A percentile compares a stretch with the other conserved stretches of the same genome.
Evolutionary conservation across 1,284 basidiomycete species (phyloP).

Genomic region (Trametes pubescens): DNA sequence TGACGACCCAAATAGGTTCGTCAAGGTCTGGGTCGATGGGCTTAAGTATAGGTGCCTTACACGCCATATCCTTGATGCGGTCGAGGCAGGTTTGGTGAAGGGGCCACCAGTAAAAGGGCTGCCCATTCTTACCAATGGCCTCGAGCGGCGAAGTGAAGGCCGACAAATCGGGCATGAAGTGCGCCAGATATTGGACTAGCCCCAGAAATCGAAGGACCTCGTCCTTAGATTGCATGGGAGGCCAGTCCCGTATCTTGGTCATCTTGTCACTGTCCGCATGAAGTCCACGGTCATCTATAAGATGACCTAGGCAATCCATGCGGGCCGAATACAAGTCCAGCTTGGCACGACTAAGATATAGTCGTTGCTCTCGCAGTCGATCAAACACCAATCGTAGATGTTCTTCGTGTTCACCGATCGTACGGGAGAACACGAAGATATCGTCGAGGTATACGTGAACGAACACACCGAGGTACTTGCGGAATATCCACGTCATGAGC

Average conservation of each 20-base stretch:
- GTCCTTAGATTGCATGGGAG: conserved; percentile 40
- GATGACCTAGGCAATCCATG: conserved; percentile 42
- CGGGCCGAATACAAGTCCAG: conserved; percentile 33
- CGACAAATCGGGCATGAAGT: conserved; percentile 46
- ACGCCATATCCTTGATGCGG: conserved; percentile 44
- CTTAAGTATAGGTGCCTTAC: conserved; percentile 41
- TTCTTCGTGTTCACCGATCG: conserved; percentile 38
- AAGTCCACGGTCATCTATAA: conserved; percentile 42
- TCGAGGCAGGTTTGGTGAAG: conserved; percentile 47
- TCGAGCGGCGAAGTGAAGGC: conserved; percentile 40
- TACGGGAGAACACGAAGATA: conserved; percentile 20
- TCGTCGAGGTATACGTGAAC: conserved; percentile 47
- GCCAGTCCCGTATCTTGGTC: conserved; percentile 33
- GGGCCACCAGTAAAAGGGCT: conserved; percentile 36
- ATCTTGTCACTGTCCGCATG: conserved; percentile 41
- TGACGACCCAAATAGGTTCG: conserved; percentile 52
- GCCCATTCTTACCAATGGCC: conserved; percentile 24
- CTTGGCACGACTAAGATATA: conserved; percentile 40
- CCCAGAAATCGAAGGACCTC: conserved; percentile 51
- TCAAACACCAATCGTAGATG: conserved; percentile 40
- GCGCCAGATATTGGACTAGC: conserved; percentile 48
- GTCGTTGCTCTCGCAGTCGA: conserved; percentile 24
- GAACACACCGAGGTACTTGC: conserved; percentile 39
- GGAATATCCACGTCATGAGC: conserved; percentile 45
- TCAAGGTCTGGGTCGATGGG: conserved; percentile 42